A percentile compares a stretch with the other conserved stretches of the same genome.
Evolutionary conservation across 345 rosid genomes (phyloP).

Genomic region (Syzygium aromaticum): DNA sequence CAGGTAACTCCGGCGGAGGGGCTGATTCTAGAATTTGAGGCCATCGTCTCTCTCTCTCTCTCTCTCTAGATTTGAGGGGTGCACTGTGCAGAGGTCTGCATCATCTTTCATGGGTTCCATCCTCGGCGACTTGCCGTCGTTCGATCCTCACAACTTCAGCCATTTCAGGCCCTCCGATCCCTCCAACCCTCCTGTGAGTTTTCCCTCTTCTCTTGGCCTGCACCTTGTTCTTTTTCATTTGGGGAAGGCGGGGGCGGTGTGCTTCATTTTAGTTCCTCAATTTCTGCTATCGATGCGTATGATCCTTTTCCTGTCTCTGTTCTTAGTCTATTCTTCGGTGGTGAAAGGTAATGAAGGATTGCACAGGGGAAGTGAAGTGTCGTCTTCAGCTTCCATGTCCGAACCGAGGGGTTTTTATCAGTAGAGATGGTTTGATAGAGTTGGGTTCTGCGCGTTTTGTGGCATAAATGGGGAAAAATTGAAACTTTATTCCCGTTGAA

Average conservation of each 20-base stretch:
- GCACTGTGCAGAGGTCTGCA: not conserved
- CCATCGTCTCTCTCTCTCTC: not conserved
- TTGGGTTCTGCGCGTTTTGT: not conserved
- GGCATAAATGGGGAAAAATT: not conserved
- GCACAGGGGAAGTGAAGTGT: not conserved
- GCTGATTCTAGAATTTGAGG: not conserved
- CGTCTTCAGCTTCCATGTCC: not conserved
- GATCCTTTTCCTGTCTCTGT: not conserved
- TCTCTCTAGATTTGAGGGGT: constrained; percentile 10
- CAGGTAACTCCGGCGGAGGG: not conserved
- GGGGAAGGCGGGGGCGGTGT: not conserved
- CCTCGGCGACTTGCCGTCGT: constrained; percentile 73
- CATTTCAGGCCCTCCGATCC: constrained; percentile 85
- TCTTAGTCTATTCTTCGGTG: not conserved
- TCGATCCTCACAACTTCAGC: constrained; percentile 82
- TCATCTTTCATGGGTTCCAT: constrained; percentile 49
- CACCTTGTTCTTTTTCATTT: not conserved
- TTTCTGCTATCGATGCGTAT: not conserved
- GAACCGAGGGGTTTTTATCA: not conserved
- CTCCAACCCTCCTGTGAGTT: constrained; percentile 65
- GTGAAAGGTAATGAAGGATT: not conserved
- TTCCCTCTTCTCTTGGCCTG: not conserved
- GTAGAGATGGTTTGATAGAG: not conserved
- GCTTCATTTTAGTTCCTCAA: not conserved
- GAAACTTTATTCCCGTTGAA: not conserved